Percentiles rank a stretch among this genome's conserved stretches.
phyloP scores from a whole-genome alignment of 2,329 filamentous ascomycete species.

The Aspergillus alliaceus region DNA sequence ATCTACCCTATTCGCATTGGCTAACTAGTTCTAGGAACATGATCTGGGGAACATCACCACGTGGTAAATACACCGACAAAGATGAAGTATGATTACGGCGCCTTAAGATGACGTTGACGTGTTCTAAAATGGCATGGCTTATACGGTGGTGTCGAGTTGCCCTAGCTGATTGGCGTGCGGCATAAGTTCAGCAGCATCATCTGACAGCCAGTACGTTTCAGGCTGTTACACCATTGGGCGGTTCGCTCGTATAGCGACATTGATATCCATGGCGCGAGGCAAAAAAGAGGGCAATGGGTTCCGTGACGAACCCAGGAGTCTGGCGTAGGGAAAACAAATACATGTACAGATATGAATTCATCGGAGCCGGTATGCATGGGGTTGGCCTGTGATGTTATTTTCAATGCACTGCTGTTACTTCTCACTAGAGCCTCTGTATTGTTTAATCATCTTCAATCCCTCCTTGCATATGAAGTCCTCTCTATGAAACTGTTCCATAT shows the following conservation, averaged over 20 bases:
- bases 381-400: background rate
- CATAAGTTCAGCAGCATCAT: background rate
- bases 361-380: too few species aligned
- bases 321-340: conserved; percentile 3
- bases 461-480: background rate
- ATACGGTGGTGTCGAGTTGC: too few species aligned
- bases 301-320: conserved; percentile 6
- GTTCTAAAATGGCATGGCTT: background rate
- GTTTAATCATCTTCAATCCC: too few species aligned
- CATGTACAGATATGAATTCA: background rate
- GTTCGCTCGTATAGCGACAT: background rate
- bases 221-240: background rate
- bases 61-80: conserved; percentile 18
- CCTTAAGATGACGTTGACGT: background rate
- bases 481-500: background rate
- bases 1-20: background rate
- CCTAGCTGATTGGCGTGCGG: background rate
- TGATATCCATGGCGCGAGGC: conserved; percentile 24
- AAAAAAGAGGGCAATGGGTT: conserved; percentile 4
- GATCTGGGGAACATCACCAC: conserved; percentile 38
- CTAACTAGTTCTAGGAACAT: conserved; percentile 32
- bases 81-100: background rate
- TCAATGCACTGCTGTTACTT: background rate
- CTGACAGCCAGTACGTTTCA: background rate
- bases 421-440: too few species aligned